These are phyloP conservation scores for Cyberlindnera japonica DNA, from an alignment of 805 yeast genomes.

Conservation along the genomic window DNA sequence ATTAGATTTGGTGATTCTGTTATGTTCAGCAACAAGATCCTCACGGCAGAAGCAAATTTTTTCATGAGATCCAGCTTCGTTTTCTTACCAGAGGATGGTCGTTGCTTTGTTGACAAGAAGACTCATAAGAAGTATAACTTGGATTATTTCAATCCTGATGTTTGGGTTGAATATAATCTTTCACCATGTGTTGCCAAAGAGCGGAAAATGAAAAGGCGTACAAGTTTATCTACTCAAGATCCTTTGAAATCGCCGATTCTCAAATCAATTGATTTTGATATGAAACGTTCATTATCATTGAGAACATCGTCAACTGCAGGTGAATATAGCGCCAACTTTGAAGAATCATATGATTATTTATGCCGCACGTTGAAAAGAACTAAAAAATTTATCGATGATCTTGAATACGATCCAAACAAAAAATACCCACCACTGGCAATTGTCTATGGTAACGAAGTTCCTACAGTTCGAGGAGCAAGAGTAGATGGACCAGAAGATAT, in stretches of 20 bases:
- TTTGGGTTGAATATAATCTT: constrained; percentile 73
- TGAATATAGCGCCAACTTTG: constrained; percentile 31
- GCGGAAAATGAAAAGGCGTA: constrained; percentile 10
- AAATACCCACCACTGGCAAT: constrained; percentile 80
- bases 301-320: constrained; percentile 7
- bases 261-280: constrained; percentile 13
- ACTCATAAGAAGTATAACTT: constrained; percentile 57
- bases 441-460: constrained; percentile 77
- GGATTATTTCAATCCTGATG: constrained; percentile 76
- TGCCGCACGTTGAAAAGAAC: constrained; percentile 57
- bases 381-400: constrained; percentile 50
- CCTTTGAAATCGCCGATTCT: constrained; percentile 4
- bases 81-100: constrained; percentile 73
- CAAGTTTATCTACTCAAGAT: constrained; percentile 2
- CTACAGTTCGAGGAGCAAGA: constrained; percentile 78
- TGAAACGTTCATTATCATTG: constrained; percentile 19
- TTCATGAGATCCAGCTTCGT: constrained; percentile 82
- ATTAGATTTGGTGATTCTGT: constrained; percentile 78
- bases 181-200: constrained; percentile 63
- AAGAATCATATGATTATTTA: constrained; percentile 65
- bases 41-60: constrained; percentile 80
- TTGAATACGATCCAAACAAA: constrained; percentile 49
- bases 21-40: constrained; percentile 63
- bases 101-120: constrained; percentile 61
- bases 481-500: constrained; percentile 63